A percentile compares a stretch with the other conserved stretches of the same genome.
phyloP scores from a whole-genome alignment of 306 rosid species.

The Casuarina glauca region DNA sequence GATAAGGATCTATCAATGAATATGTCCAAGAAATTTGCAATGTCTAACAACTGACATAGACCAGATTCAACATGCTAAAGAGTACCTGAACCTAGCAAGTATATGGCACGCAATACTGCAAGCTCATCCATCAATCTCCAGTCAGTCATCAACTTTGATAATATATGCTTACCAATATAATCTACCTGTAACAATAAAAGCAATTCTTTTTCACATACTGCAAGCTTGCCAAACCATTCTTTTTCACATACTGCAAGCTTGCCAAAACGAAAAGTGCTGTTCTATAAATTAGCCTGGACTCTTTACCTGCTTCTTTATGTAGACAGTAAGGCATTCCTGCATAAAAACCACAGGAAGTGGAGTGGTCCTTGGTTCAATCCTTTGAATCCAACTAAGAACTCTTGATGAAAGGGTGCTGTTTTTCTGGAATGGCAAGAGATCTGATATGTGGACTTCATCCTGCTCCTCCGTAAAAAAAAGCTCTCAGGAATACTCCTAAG shows the following conservation, averaged over 20 bases:
- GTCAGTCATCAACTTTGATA: conserved; percentile 84
- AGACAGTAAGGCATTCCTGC: conserved; percentile 80
- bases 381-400: conserved; percentile 82
- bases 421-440: conserved; percentile 92
- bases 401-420: conserved; percentile 89
- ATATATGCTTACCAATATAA: conserved; percentile 75
- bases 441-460: conserved; percentile 75
- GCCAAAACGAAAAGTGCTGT: conserved; percentile 17
- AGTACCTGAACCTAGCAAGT: conserved; percentile 95
- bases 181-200: conserved; percentile 65
- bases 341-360: conserved; percentile 77
- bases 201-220: conserved; percentile 17
- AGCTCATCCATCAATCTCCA: conserved; percentile 99
- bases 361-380: conserved; percentile 64
- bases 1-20: conserved; percentile 28
- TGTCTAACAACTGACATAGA: conserved; percentile 12
- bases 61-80: conserved; percentile 20
- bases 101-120: conserved; percentile 88
- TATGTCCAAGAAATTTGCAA: conserved; percentile 28
- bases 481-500: conserved; percentile 24
- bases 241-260: conserved; percentile 14
- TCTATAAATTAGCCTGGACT: conserved; percentile 24
- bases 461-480: conserved; percentile 43
- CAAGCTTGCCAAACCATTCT: conserved; percentile 21
- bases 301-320: conserved; percentile 80